Evolutionary conservation across 768 basidiomycete genomes (phyloP).

Genomic region (Polyporus arcularius): DNA sequence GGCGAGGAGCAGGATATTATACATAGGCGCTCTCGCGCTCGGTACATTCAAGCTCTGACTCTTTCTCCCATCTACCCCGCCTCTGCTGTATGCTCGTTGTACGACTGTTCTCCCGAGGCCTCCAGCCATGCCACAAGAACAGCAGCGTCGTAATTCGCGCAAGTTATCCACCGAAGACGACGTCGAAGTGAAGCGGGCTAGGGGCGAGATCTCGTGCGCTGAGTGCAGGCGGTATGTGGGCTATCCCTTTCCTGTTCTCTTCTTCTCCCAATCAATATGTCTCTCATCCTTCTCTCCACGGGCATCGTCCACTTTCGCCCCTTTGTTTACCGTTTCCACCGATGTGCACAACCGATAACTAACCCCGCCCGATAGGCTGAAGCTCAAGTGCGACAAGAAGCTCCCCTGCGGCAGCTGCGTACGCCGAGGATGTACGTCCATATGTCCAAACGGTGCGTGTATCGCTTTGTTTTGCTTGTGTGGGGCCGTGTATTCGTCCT

Average conservation of each 20-base stretch:
- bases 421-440: slow-evolving; percentile 62
- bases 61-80: not conserved
- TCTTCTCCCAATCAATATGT: not conserved
- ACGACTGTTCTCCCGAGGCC: not conserved
- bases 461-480: not conserved
- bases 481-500: slow-evolving; percentile 30
- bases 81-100: not conserved
- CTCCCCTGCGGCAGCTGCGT: slow-evolving; percentile 76
- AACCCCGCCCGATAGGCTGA: slow-evolving; percentile 45
- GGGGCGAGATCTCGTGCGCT: slow-evolving; percentile 78
- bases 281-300: not conserved
- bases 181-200: slow-evolving; percentile 69
- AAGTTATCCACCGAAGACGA: slow-evolving; percentile 39
- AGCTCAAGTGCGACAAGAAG: slow-evolving; percentile 84
- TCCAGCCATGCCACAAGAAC: slow-evolving; percentile 27
- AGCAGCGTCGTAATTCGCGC: slow-evolving; percentile 23
- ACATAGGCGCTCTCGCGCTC: too few species aligned
- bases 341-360: too few species aligned
- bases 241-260: slow-evolving; percentile 45
- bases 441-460: slow-evolving; percentile 55
- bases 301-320: not conserved
- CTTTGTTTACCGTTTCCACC: not conserved
- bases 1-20: too few species aligned
- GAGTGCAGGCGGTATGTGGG: slow-evolving; percentile 68
- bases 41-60: not conserved